Evolutionary conservation across 768 basidiomycete genomes (phyloP).

Genomic region (Coprinopsis marcescibilis): DNA sequence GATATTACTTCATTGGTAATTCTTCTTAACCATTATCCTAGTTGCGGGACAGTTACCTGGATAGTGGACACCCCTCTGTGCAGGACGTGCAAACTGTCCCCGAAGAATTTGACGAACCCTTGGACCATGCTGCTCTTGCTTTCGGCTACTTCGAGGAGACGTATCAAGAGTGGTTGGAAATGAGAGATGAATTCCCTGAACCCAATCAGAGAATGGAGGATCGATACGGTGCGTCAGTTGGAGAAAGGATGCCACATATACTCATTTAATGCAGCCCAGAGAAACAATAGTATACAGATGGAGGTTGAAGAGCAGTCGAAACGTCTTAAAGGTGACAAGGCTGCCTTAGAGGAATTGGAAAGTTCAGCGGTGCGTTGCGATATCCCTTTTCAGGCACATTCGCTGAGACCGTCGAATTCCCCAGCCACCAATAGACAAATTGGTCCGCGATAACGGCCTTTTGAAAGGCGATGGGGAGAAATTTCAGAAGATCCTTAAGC

Average conservation of each 20-base stretch:
- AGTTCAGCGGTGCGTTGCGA: constrained; percentile 48
- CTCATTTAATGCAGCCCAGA: constrained; percentile 43
- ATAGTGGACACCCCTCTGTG: constrained; percentile 61
- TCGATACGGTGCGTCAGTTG: constrained; percentile 57
- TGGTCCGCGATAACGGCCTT: constrained; percentile 55
- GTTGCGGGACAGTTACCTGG: constrained; percentile 43
- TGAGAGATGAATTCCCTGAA: constrained; percentile 62
- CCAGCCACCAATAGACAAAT: constrained; percentile 58
- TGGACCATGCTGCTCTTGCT: constrained; percentile 73
- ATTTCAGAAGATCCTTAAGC: constrained; percentile 67
- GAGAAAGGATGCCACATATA: constrained; percentile 1
- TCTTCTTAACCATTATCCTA: constrained; percentile 22
- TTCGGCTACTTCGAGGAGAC: constrained; percentile 67
- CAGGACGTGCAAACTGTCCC: constrained; percentile 57
- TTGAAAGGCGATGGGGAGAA: constrained; percentile 73
- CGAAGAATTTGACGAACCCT: constrained; percentile 69
- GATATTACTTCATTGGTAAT: background rate
- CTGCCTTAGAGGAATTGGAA: constrained; percentile 52
- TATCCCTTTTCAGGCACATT: constrained; percentile 1
- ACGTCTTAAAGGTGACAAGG: constrained; percentile 38
- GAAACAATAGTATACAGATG: constrained; percentile 60
- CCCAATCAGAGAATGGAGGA: constrained; percentile 67
- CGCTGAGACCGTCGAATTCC: constrained; percentile 4
- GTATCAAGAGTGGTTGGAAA: constrained; percentile 63
- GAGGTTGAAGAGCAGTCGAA: constrained; percentile 58